Evolutionary conservation across 176 grass and related monocot genomes (phyloP).

Genomic region (Zizania latifolia): DNA sequence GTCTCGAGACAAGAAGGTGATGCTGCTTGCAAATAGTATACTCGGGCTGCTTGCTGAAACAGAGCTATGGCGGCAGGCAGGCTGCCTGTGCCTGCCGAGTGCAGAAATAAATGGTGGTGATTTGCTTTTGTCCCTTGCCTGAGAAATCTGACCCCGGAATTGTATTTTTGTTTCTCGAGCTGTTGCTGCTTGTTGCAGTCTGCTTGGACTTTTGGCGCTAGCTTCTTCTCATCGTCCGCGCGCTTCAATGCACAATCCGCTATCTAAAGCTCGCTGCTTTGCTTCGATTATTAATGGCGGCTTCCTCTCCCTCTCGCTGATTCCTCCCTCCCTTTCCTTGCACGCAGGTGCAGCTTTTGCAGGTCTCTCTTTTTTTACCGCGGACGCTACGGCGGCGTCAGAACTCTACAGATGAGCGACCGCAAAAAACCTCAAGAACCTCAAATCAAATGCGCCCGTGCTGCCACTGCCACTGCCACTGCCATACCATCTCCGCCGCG

Average conservation of each 20-base stretch:
- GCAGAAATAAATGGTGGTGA: constrained; percentile 31
- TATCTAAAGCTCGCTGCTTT: background rate
- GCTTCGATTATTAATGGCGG: constrained; percentile 10
- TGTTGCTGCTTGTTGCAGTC: constrained; percentile 35
- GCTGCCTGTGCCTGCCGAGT: background rate
- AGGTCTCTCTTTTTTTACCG: constrained; percentile 7
- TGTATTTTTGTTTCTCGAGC: constrained; percentile 22
- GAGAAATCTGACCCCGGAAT: background rate
- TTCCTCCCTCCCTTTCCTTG: background rate
- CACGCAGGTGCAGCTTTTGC: constrained; percentile 3
- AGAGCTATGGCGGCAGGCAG: no score
- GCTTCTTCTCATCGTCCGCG: constrained; percentile 11
- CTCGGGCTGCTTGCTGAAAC: no score
- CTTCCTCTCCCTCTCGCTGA: background rate
- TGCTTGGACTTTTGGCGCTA: constrained; percentile 12
- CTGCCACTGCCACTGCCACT: no score
- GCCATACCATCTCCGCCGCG: constrained; percentile 9
- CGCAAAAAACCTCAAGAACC: background rate
- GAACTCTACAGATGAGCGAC: background rate
- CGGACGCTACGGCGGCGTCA: background rate
- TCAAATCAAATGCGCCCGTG: constrained; percentile 11
- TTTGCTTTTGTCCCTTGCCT: constrained; percentile 24
- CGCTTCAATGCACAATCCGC: background rate
- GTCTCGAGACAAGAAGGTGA: background rate
- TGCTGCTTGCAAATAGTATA: no score